Base-by-base conservation (phyloP, 495 filamentous ascomycete species). In the Penicillium crystallinum region DNA sequence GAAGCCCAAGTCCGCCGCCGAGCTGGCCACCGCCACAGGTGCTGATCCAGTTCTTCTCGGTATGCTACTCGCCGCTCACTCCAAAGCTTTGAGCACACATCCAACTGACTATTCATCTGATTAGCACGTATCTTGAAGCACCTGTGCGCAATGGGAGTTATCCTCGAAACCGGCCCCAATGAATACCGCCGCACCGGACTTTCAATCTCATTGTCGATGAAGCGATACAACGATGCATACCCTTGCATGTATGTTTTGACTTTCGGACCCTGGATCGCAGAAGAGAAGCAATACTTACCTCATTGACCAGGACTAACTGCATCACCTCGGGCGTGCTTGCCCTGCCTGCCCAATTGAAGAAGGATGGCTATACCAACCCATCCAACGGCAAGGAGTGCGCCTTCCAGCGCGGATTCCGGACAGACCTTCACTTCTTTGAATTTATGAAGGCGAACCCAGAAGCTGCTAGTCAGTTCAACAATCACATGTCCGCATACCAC, bases 401-500 rank as follows among this genome's bases (percentile, higher is more conserved):
- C 14, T 69, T 70, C 47, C 63, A 75, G 43, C 49, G 58, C 12
- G 69, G 66, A 17, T 69, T 62, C 44, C 39, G 59, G 8, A 73
- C 68, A 3, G 15, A 53, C 36, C 51, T 58, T 1, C 64, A 67
- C 54, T 73, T 68, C 39, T 73, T 73, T 52, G 66, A 68, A 4
- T 71, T 46, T 27, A 56, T 68, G 7, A 56, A 58, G 4, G 35
- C 52, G 10, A 53, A 70, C 46, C 70, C 67, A 4, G 42, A 18
- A 2, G 49, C 58, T n/a, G 61, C 49, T 14, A 46, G 55, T 15
- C 59, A 70, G 14, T 81, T 83, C 67, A 79, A 72, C 56, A 62
- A 72, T 46, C 72, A 76, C 56, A 81, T 81, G 77, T 63, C 65
- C 6, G 78, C 63, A 15, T 81, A 77, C 58, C 62, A 64, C 33